Evolutionary conservation across 495 filamentous ascomycete species (phyloP).

Genomic region (Podospora fimiseda): DNA sequence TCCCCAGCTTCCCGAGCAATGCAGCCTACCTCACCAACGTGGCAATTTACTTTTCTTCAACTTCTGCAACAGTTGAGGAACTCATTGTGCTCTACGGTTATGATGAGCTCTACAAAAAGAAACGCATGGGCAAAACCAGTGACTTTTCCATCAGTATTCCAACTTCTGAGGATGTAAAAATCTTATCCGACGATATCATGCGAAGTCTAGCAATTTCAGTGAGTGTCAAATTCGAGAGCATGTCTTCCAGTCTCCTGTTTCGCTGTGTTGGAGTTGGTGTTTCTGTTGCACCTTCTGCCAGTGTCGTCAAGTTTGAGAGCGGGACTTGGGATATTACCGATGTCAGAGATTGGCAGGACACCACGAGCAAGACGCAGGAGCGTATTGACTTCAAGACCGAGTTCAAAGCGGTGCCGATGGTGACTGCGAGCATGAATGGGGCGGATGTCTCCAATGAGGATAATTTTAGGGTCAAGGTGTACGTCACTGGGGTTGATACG

Average conservation of each 20-base stretch:
- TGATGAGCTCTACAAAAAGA: background rate
- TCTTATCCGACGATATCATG: background rate
- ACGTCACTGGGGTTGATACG: background rate
- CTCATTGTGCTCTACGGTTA: background rate
- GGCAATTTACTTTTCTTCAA: background rate
- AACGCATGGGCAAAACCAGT: background rate
- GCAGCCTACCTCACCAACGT: background rate
- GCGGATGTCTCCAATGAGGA: background rate
- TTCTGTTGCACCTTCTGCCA: background rate
- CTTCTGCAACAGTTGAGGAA: background rate
- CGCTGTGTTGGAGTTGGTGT: background rate
- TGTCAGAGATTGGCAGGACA: background rate
- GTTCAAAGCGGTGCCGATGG: background rate
- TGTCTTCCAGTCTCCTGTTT: background rate
- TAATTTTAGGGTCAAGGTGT: background rate
- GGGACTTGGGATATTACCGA: background rate
- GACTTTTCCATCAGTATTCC: background rate
- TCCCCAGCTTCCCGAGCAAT: background rate
- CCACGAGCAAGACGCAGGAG: background rate
- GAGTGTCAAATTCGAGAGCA: background rate
- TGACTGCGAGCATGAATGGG: background rate
- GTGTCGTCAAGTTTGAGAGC: background rate
- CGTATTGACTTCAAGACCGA: background rate
- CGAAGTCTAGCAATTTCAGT: background rate
- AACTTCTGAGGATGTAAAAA: background rate